These are phyloP conservation scores for Globisporangium iwayamae DNA, from an alignment of 352 stramenopile species.

Conservation along the genomic window DNA sequence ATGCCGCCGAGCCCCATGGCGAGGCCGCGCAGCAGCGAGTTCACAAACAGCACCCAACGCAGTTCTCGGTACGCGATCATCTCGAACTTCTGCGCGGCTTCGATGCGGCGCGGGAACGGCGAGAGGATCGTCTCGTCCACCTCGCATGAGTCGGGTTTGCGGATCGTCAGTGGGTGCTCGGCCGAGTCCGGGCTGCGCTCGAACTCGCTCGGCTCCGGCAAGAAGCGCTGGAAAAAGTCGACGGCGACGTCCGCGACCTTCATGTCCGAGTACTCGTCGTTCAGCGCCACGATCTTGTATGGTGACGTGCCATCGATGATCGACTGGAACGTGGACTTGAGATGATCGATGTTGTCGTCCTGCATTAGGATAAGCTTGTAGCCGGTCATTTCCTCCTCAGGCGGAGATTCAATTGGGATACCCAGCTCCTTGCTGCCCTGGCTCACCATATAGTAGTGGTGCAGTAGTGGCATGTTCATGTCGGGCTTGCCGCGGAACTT, in stretches of 20 bases:
- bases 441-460: conserved; percentile 88
- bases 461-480: conserved; percentile 87
- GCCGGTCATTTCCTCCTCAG: conserved; percentile 68
- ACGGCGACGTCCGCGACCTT: conserved; percentile 58
- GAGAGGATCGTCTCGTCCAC: conserved; percentile 69
- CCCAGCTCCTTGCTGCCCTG: conserved; percentile 75
- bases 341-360: conserved; percentile 73
- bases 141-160: conserved; percentile 63
- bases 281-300: conserved; percentile 81
- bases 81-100: conserved; percentile 69
- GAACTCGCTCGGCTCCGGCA: conserved; percentile 64
- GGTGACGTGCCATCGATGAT: conserved; percentile 64
- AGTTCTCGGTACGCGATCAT: conserved; percentile 77
- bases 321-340: conserved; percentile 59
- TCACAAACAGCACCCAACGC: conserved; percentile 79
- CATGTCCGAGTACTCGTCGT: conserved; percentile 88
- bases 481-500: conserved; percentile 83
- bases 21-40: conserved; percentile 70
- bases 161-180: conserved; percentile 48
- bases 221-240: conserved; percentile 70
- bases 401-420: conserved; percentile 71
- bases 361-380: conserved; percentile 87
- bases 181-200: conserved; percentile 51
- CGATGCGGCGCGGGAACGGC: conserved; percentile 57
- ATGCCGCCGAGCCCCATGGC: conserved; percentile 71